Evolutionary conservation across 768 basidiomycete species (phyloP), one percentile per base, ranked within the genome.

Genomic region (Heimioporus sp.): DNA sequence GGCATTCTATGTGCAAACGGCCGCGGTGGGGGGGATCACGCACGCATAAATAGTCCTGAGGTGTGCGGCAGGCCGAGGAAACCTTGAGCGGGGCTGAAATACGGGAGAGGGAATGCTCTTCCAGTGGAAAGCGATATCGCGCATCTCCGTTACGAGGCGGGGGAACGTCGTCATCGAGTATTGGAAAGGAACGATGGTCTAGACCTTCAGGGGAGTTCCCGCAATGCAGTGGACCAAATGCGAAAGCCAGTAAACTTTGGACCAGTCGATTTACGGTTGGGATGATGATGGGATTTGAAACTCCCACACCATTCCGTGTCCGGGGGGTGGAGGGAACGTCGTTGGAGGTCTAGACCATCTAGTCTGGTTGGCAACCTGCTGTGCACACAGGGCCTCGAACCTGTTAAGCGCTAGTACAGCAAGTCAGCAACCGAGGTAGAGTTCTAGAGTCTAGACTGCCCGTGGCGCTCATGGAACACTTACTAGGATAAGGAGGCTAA

Each of bases 41-140:
- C 19, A 13, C 20, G 34, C 43, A 52, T 55, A 55, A 55, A 61
- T 65, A 52, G 28, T n/a, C 37, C 32, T 10, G 28, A 34, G n/a
- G 13, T n/a, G 15, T 24, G 20, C 41, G 10, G 34, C 40, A 42
- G 2, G 9, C 17, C 20, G 20, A n/a, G 11, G 30, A 16, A 43
- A 13, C n/a, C 11, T 31, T 24, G 44, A 35, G 51, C 37, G 20
- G 36, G 36, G 42, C 34, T 42, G 40, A 24, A 37, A 37, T 31
- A 28, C 35, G 32, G 36, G n/a, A 31, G 15, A 21, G 11, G 1
- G 12, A 35, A 28, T 28, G 24, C 24, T 28, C 24, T 7, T 28
- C 24, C 24, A 28, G n/a, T 5, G 6, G 24, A 7, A 1, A 28
- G 24, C 24, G 24, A 5, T 28, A 28, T 6, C 24, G 24, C 24